Base-by-base conservation (phyloP, 2,329 filamentous ascomycete species). In the Aspergillus sp. region DNA sequence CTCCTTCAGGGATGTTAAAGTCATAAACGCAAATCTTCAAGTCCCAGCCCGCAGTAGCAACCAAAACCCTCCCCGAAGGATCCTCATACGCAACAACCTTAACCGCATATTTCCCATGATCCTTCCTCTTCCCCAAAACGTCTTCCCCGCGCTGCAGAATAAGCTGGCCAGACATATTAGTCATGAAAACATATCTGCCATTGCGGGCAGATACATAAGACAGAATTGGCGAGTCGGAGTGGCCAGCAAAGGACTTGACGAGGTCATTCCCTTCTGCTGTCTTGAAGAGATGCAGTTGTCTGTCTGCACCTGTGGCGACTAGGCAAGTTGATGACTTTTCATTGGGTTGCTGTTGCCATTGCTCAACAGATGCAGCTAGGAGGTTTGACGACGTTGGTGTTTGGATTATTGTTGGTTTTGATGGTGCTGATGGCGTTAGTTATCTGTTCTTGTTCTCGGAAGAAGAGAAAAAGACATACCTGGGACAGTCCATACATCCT, bases 31-130 rank as follows among this genome's bases (percentile, higher is more conserved):
- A 61, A 30, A 83, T 64, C 53, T 75, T 81, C 23, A 73, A 67
- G 58, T 84, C 81, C 81, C 81, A 84, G 19, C 79, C 80, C 3
- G 80, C 81, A 10, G 77, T 83, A 4, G 79, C 80, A 46, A 82
- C 54, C 62, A 72, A 72, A 48, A 64, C 51, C 13, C 49, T 49
- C 12, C 46, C 47, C 17, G 56, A 56, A 20, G 65, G 55, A n/a
- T 69, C 61, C 44, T 67, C 59, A 49, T 64, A 64, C 2, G 62
- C 62, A 22, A 71, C 64, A 2, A 80, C 65, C 52, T 78, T 77
- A 46, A 83, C 77, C 6, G 76, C 69, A 60, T 82, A 84, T 56
- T 83, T 84, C 19, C 65, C 60, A 55, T 84, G 80, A 52, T 83
- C 80, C 48, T 72, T 75, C 41, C 80, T 70, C 49, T 69, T 69